A percentile compares a stretch with the other conserved stretches of the same genome.
Conservation (phyloP, 352 stramenopile species). For the Pelagophyceae sp. region DNA sequence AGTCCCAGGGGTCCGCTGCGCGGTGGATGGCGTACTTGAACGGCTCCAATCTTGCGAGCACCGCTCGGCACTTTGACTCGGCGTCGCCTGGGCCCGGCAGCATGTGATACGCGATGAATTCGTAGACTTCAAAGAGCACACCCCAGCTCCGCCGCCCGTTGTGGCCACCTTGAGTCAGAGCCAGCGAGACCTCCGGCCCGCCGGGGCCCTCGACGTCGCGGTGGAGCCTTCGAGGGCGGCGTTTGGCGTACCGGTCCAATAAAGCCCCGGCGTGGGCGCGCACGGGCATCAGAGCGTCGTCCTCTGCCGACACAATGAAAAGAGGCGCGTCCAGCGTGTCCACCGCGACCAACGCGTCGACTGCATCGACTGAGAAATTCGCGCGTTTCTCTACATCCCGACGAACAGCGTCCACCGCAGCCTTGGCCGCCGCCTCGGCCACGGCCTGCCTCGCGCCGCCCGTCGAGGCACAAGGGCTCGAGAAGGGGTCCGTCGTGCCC, state of each 20-base stretch:
- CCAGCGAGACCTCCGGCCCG: not conserved
- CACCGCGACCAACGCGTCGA: conserved; percentile 1
- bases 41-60: no score
- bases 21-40: not conserved
- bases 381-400: conserved; percentile 1
- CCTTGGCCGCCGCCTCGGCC: not conserved
- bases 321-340: not conserved
- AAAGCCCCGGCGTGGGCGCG: not conserved
- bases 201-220: not conserved
- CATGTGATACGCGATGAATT: not conserved
- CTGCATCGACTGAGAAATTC: not conserved
- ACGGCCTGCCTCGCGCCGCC: not conserved
- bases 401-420: not conserved
- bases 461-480: no score
- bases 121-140: not conserved
- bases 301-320: not conserved
- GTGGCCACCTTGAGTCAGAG: not conserved
- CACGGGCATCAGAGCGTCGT: not conserved
- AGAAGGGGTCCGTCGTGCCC: no score
- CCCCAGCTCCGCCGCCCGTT: not conserved
- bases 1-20: not conserved
- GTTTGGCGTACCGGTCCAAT: not conserved
- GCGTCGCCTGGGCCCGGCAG: not conserved
- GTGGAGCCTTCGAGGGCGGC: not conserved
- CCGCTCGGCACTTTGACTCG: no score